A percentile compares a stretch with the other conserved stretches of the same genome.
phyloP scores from a whole-genome alignment of 2,329 filamentous ascomycete genomes.

The Achaetomium macrosporum region DNA sequence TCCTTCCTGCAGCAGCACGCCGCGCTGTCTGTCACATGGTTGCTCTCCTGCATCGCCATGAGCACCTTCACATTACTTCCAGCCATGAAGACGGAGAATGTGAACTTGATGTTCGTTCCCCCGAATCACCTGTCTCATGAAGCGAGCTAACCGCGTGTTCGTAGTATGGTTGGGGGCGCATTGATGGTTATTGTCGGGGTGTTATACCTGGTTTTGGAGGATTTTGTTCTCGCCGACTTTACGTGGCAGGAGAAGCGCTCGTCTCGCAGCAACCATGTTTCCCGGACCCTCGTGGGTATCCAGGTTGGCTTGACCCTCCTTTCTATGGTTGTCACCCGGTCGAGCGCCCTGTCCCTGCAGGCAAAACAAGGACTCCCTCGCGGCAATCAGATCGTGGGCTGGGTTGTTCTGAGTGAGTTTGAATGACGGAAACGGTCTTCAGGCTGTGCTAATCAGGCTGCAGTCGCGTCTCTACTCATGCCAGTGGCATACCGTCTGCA shows the following conservation, averaged over 20 bases:
- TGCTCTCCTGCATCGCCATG: conserved; percentile 71
- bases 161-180: conserved; percentile 65
- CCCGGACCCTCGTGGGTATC: conserved; percentile 57
- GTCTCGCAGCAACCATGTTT: conserved; percentile 39
- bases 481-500: conserved; percentile 76
- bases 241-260: conserved; percentile 27
- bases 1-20: conserved; percentile 64
- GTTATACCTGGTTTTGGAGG: conserved; percentile 74
- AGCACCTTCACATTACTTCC: conserved; percentile 85
- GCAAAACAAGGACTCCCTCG: conserved; percentile 77
- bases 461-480: conserved; percentile 68
- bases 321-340: conserved; percentile 79
- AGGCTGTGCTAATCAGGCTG: conserved; percentile 22
- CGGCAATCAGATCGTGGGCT: conserved; percentile 84
- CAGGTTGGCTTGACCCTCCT: conserved; percentile 75
- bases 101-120: conserved; percentile 62
- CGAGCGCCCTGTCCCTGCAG: conserved; percentile 78
- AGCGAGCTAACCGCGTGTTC: conserved; percentile 18
- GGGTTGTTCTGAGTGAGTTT: conserved; percentile 41
- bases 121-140: not conserved
- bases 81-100: conserved; percentile 76
- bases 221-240: conserved; percentile 47
- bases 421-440: too few relatives aligned
- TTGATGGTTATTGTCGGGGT: conserved; percentile 74
- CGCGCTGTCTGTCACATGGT: conserved; percentile 64